Percentiles rank a stretch among this genome's conserved stretches.
Evolutionary conservation across 2,329 filamentous ascomycete species (phyloP).

Genomic region (Alternaria viburni): DNA sequence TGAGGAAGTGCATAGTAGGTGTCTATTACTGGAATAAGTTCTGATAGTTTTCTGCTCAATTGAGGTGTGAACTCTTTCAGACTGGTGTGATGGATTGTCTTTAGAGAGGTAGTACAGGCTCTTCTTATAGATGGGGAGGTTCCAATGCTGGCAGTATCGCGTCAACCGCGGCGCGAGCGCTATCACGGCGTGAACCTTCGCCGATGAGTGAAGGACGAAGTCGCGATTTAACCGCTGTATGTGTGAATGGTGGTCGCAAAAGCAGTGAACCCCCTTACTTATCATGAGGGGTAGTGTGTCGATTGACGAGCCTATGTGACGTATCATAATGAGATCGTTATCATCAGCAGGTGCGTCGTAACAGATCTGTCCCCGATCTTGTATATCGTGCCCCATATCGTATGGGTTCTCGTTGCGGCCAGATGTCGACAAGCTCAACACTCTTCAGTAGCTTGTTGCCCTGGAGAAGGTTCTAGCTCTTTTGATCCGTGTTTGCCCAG

Average conservation of each 20-base stretch:
- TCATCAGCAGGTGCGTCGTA: background rate
- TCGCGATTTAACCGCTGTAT: background rate
- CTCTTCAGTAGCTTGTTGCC: background rate
- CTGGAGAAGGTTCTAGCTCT: background rate
- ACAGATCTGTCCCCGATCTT: background rate
- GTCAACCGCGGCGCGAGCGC: background rate
- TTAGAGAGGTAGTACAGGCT: background rate
- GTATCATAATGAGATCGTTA: background rate
- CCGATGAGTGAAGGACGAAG: background rate
- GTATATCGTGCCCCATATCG: accelerated
- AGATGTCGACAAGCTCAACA: background rate
- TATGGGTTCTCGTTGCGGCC: background rate
- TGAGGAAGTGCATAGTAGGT: background rate
- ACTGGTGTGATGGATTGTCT: background rate
- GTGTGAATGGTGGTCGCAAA: background rate
- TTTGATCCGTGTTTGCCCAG: background rate
- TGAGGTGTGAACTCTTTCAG: background rate
- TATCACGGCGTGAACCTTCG: background rate
- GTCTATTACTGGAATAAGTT: accelerated
- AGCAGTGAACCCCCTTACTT: background rate
- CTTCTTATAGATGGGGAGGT: background rate
- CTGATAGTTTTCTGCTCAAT: accelerated
- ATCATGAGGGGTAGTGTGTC: background rate
- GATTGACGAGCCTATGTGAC: background rate
- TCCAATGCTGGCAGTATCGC: background rate